Conservation (phyloP, 2,329 filamentous ascomycete species). For the Pseudocercospora musae region DNA sequence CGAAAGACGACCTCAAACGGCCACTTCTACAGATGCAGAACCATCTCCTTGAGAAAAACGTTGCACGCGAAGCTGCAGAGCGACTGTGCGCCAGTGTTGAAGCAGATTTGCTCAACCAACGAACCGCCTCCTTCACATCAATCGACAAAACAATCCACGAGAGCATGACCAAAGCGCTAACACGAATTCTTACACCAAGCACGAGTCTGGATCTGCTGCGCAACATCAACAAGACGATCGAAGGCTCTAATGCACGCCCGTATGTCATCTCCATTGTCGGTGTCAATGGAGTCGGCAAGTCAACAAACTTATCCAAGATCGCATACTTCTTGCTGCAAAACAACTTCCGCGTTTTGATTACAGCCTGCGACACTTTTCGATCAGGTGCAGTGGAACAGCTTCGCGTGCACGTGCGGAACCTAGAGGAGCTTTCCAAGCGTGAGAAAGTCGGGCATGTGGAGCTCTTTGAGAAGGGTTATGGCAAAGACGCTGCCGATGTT, state of each 20-base stretch:
- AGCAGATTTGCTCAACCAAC: slow-evolving; percentile 82
- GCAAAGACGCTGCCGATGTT: slow-evolving; percentile 93
- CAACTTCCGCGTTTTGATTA: slow-evolving; percentile 91
- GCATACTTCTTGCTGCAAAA: slow-evolving; percentile 98
- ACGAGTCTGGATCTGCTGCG: slow-evolving; percentile 91
- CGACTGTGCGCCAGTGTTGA: slow-evolving; percentile 89
- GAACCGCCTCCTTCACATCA: slow-evolving; percentile 81
- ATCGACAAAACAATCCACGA: slow-evolving; percentile 76
- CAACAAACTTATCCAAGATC: slow-evolving; percentile 95
- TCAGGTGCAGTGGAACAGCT: slow-evolving; percentile 96
- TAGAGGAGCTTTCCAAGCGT: slow-evolving; percentile 80
- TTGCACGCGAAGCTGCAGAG: slow-evolving; percentile 88
- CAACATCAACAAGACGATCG: slow-evolving; percentile 79
- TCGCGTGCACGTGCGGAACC: slow-evolving; percentile 88
- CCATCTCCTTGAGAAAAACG: slow-evolving; percentile 90
- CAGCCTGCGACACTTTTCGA: slow-evolving; percentile 93
- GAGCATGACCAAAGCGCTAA: slow-evolving; percentile 87
- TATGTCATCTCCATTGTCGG: slow-evolving; percentile 98
- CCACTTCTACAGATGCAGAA: slow-evolving; percentile 96
- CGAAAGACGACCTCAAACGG: slow-evolving; percentile 83
- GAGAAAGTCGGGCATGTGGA: slow-evolving; percentile 80
- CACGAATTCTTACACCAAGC: slow-evolving; percentile 93
- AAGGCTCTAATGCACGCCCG: slow-evolving; percentile 64
- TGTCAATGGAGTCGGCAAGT: slow-evolving; percentile 97
- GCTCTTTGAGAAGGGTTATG: slow-evolving; percentile 95